A percentile compares a stretch with the other conserved stretches of the same genome.
phyloP scores from a whole-genome alignment of 495 filamentous ascomycete species.

The Penicillium samsonianum region DNA sequence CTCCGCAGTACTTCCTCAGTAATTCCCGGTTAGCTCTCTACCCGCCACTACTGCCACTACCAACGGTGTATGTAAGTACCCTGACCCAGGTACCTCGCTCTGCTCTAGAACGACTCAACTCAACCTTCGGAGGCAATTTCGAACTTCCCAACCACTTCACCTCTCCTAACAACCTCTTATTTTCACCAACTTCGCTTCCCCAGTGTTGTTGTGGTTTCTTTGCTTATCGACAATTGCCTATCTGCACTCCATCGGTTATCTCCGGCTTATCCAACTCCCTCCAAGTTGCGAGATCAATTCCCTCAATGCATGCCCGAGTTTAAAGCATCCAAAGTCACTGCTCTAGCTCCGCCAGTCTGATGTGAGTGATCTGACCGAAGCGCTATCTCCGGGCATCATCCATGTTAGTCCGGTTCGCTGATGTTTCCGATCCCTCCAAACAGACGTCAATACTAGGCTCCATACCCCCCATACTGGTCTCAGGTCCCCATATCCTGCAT shows the following conservation, averaged over 20 bases:
- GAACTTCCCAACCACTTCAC: slow-evolving; percentile 15
- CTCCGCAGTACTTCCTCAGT: slow-evolving; percentile 7
- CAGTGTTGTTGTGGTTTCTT: not conserved
- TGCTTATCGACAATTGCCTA: slow-evolving; percentile 36
- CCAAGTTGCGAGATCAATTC: slow-evolving; percentile 15
- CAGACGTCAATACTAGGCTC: slow-evolving; percentile 21
- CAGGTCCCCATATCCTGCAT: slow-evolving; percentile 29
- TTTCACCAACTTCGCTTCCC: slow-evolving; percentile 8
- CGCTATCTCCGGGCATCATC: not conserved
- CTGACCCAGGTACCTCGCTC: slow-evolving; percentile 26
- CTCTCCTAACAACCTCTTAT: slow-evolving; percentile 12
- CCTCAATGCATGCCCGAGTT: slow-evolving; percentile 14
- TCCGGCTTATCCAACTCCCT: slow-evolving; percentile 35
- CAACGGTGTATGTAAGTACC: slow-evolving; percentile 20
- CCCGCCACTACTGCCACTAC: slow-evolving; percentile 26
- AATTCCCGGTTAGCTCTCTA: not conserved
- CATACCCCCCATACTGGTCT: slow-evolving; percentile 23
- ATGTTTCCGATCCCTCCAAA: slow-evolving; percentile 11
- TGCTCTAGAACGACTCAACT: slow-evolving; percentile 9
- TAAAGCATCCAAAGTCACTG: not conserved
- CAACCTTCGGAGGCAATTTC: slow-evolving; percentile 24
- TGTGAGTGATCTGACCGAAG: slow-evolving; percentile 8
- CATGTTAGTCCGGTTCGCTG: slow-evolving; percentile 5
- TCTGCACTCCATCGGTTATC: slow-evolving; percentile 38
- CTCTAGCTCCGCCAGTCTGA: slow-evolving; percentile 9